These are phyloP conservation scores for Pichia eremophila DNA, from an alignment of 805 yeast species.

Conservation along the genomic window DNA sequence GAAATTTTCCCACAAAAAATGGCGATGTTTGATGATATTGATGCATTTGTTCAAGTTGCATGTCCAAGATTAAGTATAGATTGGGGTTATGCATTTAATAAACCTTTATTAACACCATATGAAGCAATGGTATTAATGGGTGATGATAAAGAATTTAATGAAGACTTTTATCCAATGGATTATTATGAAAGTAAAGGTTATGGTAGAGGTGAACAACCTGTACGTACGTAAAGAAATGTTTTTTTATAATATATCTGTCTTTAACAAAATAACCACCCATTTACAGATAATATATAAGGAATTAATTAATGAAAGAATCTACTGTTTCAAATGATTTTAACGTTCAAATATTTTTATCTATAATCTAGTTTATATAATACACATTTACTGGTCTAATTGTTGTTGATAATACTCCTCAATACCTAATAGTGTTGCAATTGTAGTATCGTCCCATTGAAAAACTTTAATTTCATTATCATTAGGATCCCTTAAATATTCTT, in stretches of 20 bases:
- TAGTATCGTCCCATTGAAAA: slow-evolving; percentile 47
- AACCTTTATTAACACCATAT: slow-evolving; percentile 89
- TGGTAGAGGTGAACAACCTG: slow-evolving; percentile 76
- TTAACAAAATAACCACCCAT: too few species aligned
- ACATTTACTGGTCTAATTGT: not conserved
- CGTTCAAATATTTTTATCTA: too few species aligned
- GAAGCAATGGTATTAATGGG: slow-evolving; percentile 88
- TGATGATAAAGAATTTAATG: slow-evolving; percentile 57
- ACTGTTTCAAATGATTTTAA: too few species aligned
- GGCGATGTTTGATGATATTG: slow-evolving; percentile 86
- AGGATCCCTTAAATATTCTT: slow-evolving; percentile 28
- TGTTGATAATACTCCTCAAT: slow-evolving; percentile 33
- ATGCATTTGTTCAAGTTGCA: slow-evolving; percentile 94
- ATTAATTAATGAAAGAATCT: too few species aligned
- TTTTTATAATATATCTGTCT: too few species aligned
- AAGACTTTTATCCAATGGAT: slow-evolving; percentile 85
- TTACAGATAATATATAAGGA: too few species aligned
- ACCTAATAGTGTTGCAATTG: slow-evolving; percentile 65
- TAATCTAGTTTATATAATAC: too few species aligned
- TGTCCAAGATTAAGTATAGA: slow-evolving; percentile 94
- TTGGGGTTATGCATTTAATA: slow-evolving; percentile 96
- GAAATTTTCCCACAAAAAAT: slow-evolving; percentile 91
- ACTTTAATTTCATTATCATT: slow-evolving; percentile 19
- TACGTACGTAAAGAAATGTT: slow-evolving; percentile 17
- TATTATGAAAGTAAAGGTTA: slow-evolving; percentile 85